Evolutionary conservation across 2,329 filamentous ascomycete genomes (phyloP), one percentile per base, ranked within the genome.

Genomic region (Trichophaea hybrida): DNA sequence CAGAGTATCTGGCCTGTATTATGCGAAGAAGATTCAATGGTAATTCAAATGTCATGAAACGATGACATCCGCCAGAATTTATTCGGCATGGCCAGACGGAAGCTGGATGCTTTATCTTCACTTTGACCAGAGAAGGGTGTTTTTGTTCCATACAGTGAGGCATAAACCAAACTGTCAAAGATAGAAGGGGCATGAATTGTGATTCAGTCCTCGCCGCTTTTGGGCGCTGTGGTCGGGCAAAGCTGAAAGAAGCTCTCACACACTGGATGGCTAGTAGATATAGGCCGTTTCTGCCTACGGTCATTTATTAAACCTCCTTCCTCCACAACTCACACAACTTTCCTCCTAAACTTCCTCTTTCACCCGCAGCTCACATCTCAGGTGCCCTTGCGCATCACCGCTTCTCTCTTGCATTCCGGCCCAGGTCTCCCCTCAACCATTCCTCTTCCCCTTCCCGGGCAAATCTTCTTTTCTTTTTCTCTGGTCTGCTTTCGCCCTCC

Each of bases 371-470:
- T 59, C 49, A 44, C 46, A 48, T 58, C 48, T 51, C 49, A 55
- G 59, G 61, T 64, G 66, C 67, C 61, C 61, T 61, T 60, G 58
- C 58, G 49, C 55, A 64, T 59, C 61, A 64, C 67, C 56, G 37
- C 58, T 48, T 64, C 64, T 33, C 48, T 12, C 48, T 31, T 13
- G n/a, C 13, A 33, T 33, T 51, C 15, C 48, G 13, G 48, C n/a
- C 31, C 48, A 51, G 4, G 5, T 51, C 48, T 24, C 48, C n/a
- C 5, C 40, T 17, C 40, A 46, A 51, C 31, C 32, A n/a, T 50
- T 10, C 24, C 2, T 50, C 32, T 40, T 17, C 24, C n/a, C 15
- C 32, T 38, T 24, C n/a, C 52, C n/a, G 3, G 32, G 24, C 32
- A 5, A 34, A 13, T 33, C 50, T 34, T 37, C 31, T 53, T 37